Conservation (phyloP, 1,139 yeast genomes). For the Saccharomyces hybrid region DNA sequence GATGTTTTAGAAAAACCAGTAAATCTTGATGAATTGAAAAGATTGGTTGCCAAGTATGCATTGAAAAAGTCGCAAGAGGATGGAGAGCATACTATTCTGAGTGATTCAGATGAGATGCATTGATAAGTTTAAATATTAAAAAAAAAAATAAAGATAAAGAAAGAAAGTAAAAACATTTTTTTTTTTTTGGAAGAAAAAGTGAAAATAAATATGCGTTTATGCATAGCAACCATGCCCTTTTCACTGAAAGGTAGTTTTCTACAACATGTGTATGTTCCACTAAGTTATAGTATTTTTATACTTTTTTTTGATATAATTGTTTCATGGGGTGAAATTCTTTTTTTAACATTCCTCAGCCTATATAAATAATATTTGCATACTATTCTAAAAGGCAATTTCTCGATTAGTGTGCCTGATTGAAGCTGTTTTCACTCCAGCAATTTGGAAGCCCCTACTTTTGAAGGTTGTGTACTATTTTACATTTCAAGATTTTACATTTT, state of each 20-base stretch:
- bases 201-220: background rate
- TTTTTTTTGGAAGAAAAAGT: background rate
- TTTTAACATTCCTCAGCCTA: too few relatives aligned
- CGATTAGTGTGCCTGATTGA: too few relatives aligned
- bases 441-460: too few relatives aligned
- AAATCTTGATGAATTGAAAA: slow-evolving; percentile 38
- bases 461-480: too few relatives aligned
- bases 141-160: background rate
- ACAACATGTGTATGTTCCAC: background rate
- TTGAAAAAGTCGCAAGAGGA: slow-evolving; percentile 25
- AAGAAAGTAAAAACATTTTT: background rate
- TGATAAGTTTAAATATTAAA: background rate
- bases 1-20: slow-evolving; percentile 74
- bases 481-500: too few relatives aligned
- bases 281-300: background rate
- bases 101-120: slow-evolving; percentile 24
- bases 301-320: too few relatives aligned
- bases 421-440: too few relatives aligned
- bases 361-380: too few relatives aligned
- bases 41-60: slow-evolving; percentile 28
- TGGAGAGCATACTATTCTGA: slow-evolving; percentile 28
- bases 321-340: too few relatives aligned
- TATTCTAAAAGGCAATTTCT: too few relatives aligned
- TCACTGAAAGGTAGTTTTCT: background rate
- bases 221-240: background rate